Evolutionary conservation across 1,284 basidiomycete genomes (phyloP).

Genomic region (Erythrobasidium hasegawianum): DNA sequence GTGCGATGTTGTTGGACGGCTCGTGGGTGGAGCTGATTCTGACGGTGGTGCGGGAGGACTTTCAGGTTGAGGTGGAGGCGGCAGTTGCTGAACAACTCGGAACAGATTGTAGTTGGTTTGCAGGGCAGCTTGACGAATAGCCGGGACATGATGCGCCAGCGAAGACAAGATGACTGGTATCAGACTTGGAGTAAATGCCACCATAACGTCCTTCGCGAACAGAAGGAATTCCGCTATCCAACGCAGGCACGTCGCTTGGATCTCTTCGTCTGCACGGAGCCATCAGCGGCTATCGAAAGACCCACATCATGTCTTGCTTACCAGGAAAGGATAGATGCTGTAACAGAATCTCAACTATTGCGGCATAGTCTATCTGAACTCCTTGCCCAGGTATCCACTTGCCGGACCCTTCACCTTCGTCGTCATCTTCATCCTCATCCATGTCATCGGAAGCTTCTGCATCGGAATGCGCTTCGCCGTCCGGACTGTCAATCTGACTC

Average conservation of each 20-base stretch:
- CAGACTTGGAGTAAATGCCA: slow-evolving; percentile 88
- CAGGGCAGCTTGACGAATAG: slow-evolving; percentile 81
- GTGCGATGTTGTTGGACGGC: slow-evolving; percentile 15
- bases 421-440: slow-evolving; percentile 41
- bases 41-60: slow-evolving; percentile 12
- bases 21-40: slow-evolving; percentile 9
- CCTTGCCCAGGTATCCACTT: slow-evolving; percentile 91
- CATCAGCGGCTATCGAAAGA: background rate
- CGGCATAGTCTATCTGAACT: slow-evolving; percentile 82
- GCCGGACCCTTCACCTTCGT: slow-evolving; percentile 50
- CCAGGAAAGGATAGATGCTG: slow-evolving; percentile 79
- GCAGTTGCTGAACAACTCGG: slow-evolving; percentile 77
- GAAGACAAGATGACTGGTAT: slow-evolving; percentile 90
- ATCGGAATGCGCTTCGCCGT: background rate
- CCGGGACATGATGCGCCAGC: slow-evolving; percentile 81
- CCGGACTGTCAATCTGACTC: background rate
- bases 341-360: slow-evolving; percentile 92
- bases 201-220: slow-evolving; percentile 84
- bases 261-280: slow-evolving; percentile 49
- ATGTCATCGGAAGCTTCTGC: slow-evolving; percentile 5
- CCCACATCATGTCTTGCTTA: slow-evolving; percentile 55
- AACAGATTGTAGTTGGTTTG: slow-evolving; percentile 82
- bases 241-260: slow-evolving; percentile 57
- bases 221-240: slow-evolving; percentile 91
- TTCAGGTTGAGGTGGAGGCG: slow-evolving; percentile 55